These are phyloP conservation scores for Cyclostephanos tholiformis DNA, from an alignment of 108 stramenopile species.

Conservation along the genomic window DNA sequence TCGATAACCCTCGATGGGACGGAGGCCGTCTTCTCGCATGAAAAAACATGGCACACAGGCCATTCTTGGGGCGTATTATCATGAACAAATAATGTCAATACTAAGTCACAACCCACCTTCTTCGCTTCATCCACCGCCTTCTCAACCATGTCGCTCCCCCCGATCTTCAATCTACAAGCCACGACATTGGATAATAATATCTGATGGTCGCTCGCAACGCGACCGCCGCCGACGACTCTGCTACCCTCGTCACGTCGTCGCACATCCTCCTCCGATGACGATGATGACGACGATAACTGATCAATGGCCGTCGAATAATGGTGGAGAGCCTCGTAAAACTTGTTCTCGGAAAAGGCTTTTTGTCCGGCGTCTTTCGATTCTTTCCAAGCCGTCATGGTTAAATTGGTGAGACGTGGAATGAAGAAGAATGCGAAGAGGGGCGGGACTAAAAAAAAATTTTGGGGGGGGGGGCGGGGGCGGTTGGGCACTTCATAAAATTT, in stretches of 20 bases:
- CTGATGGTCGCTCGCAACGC: constrained; percentile 15
- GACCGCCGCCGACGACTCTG: neutral
- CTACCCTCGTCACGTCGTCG: neutral
- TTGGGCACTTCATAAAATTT: no score
- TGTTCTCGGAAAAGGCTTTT: neutral
- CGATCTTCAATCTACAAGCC: constrained; percentile 78
- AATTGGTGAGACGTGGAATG: neutral
- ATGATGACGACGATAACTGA: neutral
- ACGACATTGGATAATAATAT: constrained; percentile 30
- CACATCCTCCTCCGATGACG: neutral
- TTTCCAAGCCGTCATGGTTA: neutral
- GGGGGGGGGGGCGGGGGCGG: no score
- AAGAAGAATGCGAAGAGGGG: no score
- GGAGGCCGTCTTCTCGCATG: neutral
- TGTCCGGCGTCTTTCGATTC: constrained; percentile 47
- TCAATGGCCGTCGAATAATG: constrained; percentile 17
- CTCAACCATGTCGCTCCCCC: constrained; percentile 55
- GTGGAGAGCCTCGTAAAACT: constrained; percentile 10
- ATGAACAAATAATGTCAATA: neutral
- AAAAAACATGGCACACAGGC: no score
- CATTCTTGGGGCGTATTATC: neutral
- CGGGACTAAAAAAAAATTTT: no score
- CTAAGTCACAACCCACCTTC: constrained; percentile 38
- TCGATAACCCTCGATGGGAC: neutral
- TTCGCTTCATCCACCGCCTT: constrained; percentile 71